These are phyloP conservation scores for Cucurbita pepo DNA, from an alignment of 306 rosid genomes.

Conservation along the genomic window DNA sequence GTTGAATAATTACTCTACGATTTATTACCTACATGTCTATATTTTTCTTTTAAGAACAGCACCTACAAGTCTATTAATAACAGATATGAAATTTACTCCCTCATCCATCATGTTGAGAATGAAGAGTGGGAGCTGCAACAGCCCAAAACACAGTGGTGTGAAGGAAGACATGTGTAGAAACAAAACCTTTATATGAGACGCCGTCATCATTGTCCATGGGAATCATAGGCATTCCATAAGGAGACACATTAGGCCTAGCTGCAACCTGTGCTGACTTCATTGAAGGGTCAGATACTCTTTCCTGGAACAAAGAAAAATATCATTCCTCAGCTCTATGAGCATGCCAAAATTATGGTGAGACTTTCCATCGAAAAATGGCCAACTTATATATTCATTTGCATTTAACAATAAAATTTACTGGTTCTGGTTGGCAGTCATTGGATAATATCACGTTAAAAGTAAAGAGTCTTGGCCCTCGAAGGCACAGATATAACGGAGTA, in stretches of 20 bases:
- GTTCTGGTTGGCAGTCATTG: background rate
- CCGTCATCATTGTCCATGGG: conserved; percentile 79
- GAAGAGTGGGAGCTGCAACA: background rate
- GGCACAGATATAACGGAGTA: background rate
- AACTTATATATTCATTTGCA: background rate
- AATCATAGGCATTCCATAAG: conserved; percentile 59
- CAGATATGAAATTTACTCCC: background rate
- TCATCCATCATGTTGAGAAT: background rate
- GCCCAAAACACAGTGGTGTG: background rate
- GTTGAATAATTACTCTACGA: background rate
- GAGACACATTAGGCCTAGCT: conserved; percentile 52
- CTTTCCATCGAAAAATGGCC: background rate
- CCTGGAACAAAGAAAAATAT: conserved; percentile 27
- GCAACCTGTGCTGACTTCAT: conserved; percentile 60
- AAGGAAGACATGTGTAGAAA: background rate
- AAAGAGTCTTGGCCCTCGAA: background rate
- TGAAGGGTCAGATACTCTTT: conserved; percentile 66
- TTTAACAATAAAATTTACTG: background rate
- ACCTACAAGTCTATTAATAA: background rate
- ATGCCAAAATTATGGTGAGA: background rate
- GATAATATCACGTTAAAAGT: background rate
- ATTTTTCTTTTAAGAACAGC: background rate
- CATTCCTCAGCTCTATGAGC: conserved; percentile 4
- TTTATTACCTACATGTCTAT: background rate
- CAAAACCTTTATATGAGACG: conserved; percentile 53